Evolutionary conservation across 2,329 filamentous ascomycete species (phyloP).

Genomic region (Monilinia aucupariae): DNA sequence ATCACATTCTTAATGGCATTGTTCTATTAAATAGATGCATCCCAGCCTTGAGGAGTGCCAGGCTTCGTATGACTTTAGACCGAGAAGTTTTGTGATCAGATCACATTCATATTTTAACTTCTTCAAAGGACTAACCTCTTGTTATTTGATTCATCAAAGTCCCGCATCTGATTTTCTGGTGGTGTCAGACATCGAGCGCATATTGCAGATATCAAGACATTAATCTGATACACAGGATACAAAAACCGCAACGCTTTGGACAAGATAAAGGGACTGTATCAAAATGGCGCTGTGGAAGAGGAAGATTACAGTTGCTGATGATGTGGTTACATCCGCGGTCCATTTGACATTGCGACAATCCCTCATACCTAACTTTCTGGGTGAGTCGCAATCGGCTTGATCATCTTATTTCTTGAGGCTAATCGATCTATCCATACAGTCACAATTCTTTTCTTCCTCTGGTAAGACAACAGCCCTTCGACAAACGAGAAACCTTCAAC

Average conservation of each 20-base stretch:
- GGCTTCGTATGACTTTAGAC: background rate
- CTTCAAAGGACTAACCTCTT: background rate
- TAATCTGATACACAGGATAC: background rate
- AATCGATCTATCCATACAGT: slow-evolving; percentile 33
- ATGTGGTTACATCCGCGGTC: slow-evolving; percentile 35
- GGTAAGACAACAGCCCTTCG: slow-evolving; percentile 31
- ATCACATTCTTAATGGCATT: background rate
- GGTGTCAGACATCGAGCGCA: background rate
- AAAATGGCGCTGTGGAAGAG: slow-evolving; percentile 34
- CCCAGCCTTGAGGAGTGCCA: background rate
- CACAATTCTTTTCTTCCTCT: slow-evolving; percentile 47
- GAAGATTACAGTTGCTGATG: slow-evolving; percentile 35
- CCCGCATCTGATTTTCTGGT: background rate
- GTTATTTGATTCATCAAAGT: too few species aligned
- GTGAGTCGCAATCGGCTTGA: background rate
- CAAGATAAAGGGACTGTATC: background rate
- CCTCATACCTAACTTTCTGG: slow-evolving; percentile 31
- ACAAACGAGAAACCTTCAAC: background rate
- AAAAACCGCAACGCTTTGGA: background rate
- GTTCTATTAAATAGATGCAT: background rate
- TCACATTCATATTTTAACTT: background rate
- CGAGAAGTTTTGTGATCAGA: background rate
- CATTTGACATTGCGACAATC: slow-evolving; percentile 36
- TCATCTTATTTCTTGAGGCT: slow-evolving; percentile 1
- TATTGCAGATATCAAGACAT: background rate